Base-by-base conservation (phyloP, 2,329 filamentous ascomycete genomes). In the Fusarium oxysporum region DNA sequence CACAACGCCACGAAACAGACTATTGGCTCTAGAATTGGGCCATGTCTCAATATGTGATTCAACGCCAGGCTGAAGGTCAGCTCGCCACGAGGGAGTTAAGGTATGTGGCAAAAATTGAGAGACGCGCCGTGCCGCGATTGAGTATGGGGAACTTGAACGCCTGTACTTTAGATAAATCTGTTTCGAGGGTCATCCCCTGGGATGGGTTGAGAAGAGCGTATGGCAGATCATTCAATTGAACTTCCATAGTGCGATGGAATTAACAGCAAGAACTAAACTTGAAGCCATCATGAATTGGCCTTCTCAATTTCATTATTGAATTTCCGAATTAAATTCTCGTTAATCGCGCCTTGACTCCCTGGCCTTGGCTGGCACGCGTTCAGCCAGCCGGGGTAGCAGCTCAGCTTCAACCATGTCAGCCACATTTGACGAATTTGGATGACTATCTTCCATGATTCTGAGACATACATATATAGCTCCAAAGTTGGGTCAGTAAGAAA, bases 401-500 rank as follows among this genome's bases (percentile, higher is more conserved):
- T 55, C 51, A 55, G 51, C 51, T 55, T 5, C 21, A 43, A 37
- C 51, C 51, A 43, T 55, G 6, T 19, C 21, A 41, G 35, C 51
- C 51, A 55, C 37, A 8, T 12, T 32, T 2, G 25, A 14, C 51
- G 14, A 30, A 55, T 55, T 5, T 8, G 51, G 51, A 19, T 5
- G 28, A 40, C 16, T 32, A 23, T 16, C 21, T 10, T 43, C 13
- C 10, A 55, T 32, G 25, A 6, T 17, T 13, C 3, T 17, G 1
- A 54, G 35, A 54, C 51, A 55, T 43, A 21, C 21, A 43, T n/a
- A 23, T 19, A 1, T 30, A 40, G 51, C 19, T 17, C 2, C 14
- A 17, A 17, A 0, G 13, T 5, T 23, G 2, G 19, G 23, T 21
- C 17, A 37, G 19, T 37, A 8, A 14, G 0, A 0, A 21, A 16